Evolutionary conservation across 2,329 filamentous ascomycete genomes (phyloP), one percentile per base, ranked within the genome.

Genomic region (Xylaria arbuscula): DNA sequence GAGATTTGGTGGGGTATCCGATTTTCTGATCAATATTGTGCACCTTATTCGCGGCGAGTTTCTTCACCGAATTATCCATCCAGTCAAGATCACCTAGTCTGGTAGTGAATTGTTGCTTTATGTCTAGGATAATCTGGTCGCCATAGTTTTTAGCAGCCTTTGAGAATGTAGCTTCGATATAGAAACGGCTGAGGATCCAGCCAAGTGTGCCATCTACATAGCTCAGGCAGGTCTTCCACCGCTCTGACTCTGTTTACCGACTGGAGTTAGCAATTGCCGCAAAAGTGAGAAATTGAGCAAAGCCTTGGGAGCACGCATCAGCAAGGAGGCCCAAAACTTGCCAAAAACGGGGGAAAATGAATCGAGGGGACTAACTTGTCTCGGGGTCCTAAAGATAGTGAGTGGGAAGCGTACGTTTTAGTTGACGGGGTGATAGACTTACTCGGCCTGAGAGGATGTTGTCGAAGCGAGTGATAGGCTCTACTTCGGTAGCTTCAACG

Each of bases 121-220:
- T 90, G 71, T 92, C 89, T 10, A 86, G 86, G n/a, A 93, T 86
- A 72, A 94, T 89, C 62, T 88, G 85, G 66, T 92, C 88, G 17
- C 90, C 90, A 54, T 92, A 87, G 3, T 87, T 80, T 76, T 92
- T 91, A 0, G 89, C 89, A 22, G 88, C 85, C 13, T 89, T 84
- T 0, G 89, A 88, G 74, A 93, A 93, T 0, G 89, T 85, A 57
- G 88, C 87, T 69, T 92, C 86, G 1, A 93, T 84, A 70, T 90
- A 93, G 80, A 93, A 92, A 24, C 89, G 87, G 75, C 89, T 90
- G 17, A 92, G 80, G 57, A 91, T 89, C 90, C 90, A 93, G 2
- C 86, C 86, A 24, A 93, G 77, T 5, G 86, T 85, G 24, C 79
- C 77, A 70, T 91, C 88, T 5, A 90, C 83, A 40, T 85, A 83